A percentile compares a stretch with the other conserved stretches of the same genome.
Conservation (phyloP, 1,284 basidiomycete species). For the Gomphus sp. region DNA sequence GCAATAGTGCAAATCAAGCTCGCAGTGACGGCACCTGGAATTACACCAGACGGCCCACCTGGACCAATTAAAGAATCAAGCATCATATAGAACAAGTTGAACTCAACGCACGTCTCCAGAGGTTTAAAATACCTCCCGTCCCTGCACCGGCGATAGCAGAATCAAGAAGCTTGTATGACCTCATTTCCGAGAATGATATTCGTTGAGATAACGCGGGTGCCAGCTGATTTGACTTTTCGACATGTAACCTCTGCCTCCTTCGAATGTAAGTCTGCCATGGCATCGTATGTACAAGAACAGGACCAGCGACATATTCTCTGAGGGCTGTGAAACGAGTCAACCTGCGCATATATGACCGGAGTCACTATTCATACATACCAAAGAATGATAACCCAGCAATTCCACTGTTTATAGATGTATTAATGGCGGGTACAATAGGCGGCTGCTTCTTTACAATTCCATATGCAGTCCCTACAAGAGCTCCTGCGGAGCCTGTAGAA, state of each 20-base stretch:
- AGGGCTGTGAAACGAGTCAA: constrained; percentile 33
- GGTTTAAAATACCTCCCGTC: constrained; percentile 44
- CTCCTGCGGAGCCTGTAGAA: constrained; percentile 36
- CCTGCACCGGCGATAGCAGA: constrained; percentile 53
- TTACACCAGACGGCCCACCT: constrained; percentile 34
- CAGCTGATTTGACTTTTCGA: constrained; percentile 12
- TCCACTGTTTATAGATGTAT: constrained; percentile 56
- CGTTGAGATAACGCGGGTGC: neutral
- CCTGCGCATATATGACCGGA: neutral
- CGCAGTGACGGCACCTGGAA: constrained; percentile 48
- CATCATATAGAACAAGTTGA: neutral
- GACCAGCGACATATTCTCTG: constrained; percentile 57
- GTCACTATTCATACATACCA: constrained; percentile 32
- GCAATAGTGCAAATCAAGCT: constrained; percentile 44
- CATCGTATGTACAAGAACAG: constrained; percentile 34
- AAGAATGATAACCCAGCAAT: constrained; percentile 63
- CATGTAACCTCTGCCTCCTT: constrained; percentile 28
- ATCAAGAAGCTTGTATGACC: constrained; percentile 50
- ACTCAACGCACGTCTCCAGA: constrained; percentile 32
- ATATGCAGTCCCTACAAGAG: constrained; percentile 45
- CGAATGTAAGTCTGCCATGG: constrained; percentile 24
- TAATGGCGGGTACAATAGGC: constrained; percentile 33
- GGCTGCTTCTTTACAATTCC: constrained; percentile 36
- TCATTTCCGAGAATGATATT: constrained; percentile 40
- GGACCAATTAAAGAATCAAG: neutral